phyloP scores from a whole-genome alignment of 768 basidiomycete genomes.

The Mrakia blollopis region DNA sequence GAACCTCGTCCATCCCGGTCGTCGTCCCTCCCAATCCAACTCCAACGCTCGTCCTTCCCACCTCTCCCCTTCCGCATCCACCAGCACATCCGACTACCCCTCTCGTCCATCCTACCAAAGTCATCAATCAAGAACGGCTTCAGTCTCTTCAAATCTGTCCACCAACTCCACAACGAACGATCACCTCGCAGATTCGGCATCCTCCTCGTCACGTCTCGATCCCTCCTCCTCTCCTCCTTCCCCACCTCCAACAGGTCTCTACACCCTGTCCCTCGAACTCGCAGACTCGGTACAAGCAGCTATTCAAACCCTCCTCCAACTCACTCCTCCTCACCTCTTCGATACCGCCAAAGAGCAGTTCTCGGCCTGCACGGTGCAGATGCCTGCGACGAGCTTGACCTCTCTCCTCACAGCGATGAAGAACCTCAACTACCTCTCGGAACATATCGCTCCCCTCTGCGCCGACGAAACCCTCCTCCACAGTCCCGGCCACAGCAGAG shows the following conservation, averaged over 20 bases:
- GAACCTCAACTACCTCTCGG: constrained; percentile 85
- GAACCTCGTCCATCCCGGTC: constrained; percentile 28
- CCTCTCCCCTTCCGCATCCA: not conserved
- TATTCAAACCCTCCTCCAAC: constrained; percentile 83
- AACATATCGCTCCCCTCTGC: constrained; percentile 47
- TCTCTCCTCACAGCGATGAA: constrained; percentile 89
- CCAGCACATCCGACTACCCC: constrained; percentile 2
- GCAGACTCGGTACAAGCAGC: constrained; percentile 87
- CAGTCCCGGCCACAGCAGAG: not conserved
- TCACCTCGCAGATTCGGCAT: not conserved
- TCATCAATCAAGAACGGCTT: not conserved
- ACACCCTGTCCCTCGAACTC: constrained; percentile 67
- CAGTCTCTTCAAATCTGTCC: not conserved
- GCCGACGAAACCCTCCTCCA: constrained; percentile 22
- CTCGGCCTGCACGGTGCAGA: constrained; percentile 76
- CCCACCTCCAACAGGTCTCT: constrained; percentile 35
- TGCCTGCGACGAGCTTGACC: constrained; percentile 81
- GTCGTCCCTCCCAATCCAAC: constrained; percentile 18
- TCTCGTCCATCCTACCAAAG: not conserved
- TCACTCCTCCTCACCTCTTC: constrained; percentile 81
- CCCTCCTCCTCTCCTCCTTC: not conserved
- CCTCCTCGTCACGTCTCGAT: not conserved
- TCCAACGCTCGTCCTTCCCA: not conserved
- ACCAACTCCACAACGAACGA: constrained; percentile 1
- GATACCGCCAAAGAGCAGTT: constrained; percentile 93